Conservation (phyloP, 352 stramenopile species). For the Pythium utonaiense region DNA sequence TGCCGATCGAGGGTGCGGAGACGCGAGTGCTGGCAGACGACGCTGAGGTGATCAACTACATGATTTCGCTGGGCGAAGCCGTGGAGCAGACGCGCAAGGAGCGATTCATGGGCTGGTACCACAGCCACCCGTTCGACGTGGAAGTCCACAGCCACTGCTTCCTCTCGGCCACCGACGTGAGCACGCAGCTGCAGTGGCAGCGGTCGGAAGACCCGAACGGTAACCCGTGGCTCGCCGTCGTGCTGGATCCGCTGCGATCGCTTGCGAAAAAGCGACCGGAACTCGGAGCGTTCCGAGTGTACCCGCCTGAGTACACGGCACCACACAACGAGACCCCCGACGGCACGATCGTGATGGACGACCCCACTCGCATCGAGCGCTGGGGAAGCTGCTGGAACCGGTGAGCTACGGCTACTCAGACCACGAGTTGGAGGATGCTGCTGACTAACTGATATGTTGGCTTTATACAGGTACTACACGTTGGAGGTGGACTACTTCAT, state of each 20-base stretch:
- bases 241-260: conserved; percentile 96
- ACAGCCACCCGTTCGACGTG: conserved; percentile 99
- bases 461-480: conserved; percentile 84
- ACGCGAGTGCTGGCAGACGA: conserved; percentile 97
- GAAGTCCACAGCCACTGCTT: conserved; percentile 97
- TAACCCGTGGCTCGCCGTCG: conserved; percentile 97
- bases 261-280: conserved; percentile 92
- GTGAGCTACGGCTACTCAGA: conserved; percentile 23
- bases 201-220: conserved; percentile 93
- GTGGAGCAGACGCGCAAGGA: conserved; percentile 94
- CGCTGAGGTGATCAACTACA: conserved; percentile 98
- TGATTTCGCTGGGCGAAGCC: conserved; percentile 96
- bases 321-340: conserved; percentile 94
- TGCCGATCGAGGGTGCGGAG: conserved; percentile 96
- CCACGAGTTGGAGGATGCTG: too few species aligned
- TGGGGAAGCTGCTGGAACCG: conserved; percentile 96
- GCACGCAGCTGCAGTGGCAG: conserved; percentile 98
- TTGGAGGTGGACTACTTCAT: conserved; percentile 98
- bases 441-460: too few species aligned
- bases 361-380: conserved; percentile 91
- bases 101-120: conserved; percentile 99
- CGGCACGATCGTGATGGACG: conserved; percentile 91
- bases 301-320: conserved; percentile 94
- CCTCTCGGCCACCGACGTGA: conserved; percentile 96
- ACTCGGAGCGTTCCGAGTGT: conserved; percentile 97